phyloP scores from a whole-genome alignment of 176 grass and related monocot genomes.

The Otatea glauca region DNA sequence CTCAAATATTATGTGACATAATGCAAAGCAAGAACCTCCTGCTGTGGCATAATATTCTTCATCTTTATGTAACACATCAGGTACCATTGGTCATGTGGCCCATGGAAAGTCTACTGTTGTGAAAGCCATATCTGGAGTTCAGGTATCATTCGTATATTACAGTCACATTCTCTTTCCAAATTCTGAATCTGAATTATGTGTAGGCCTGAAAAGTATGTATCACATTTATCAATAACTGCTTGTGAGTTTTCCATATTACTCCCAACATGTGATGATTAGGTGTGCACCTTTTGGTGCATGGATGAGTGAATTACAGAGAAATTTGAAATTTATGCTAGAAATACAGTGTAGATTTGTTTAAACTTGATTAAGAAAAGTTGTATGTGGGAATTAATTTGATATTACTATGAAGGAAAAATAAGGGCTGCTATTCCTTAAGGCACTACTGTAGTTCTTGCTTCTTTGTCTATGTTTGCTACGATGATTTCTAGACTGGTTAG shows the following conservation, averaged over 20 bases:
- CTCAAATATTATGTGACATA: neutral
- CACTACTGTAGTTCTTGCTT: neutral
- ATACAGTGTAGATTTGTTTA: neutral
- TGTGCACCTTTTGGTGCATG: no score
- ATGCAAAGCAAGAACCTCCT: neutral
- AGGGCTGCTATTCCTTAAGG: neutral
- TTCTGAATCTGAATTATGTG: neutral
- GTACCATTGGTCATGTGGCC: conserved; percentile 91
- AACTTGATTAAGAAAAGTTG: neutral
- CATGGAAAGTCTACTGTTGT: conserved; percentile 93
- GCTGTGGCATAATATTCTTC: conserved; percentile 10
- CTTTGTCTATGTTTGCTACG: neutral
- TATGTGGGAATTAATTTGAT: neutral
- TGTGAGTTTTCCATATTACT: conserved; percentile 18
- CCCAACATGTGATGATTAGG: no score
- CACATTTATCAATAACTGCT: neutral
- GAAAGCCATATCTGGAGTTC: conserved; percentile 93
- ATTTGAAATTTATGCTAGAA: neutral
- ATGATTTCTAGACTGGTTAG: neutral
- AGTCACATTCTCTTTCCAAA: neutral
- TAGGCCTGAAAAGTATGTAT: neutral
- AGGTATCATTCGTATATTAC: conserved; percentile 54
- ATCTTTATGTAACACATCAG: conserved; percentile 46
- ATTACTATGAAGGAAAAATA: neutral
- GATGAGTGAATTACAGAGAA: neutral